phyloP scores from a whole-genome alignment of 805 yeast genomes.

The Lipomyces japonicus region DNA sequence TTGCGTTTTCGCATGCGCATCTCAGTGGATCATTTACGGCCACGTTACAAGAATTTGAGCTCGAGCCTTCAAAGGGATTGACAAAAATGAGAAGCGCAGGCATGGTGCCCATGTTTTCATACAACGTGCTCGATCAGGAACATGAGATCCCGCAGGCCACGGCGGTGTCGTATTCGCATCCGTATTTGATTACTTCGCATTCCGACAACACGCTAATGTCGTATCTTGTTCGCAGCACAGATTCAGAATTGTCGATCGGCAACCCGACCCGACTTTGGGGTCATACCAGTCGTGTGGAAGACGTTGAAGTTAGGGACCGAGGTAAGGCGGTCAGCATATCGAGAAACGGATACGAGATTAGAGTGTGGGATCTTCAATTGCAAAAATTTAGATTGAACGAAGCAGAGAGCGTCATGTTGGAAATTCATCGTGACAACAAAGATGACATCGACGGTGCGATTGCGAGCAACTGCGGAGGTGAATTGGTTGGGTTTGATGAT shows the following conservation, averaged over 20 bases:
- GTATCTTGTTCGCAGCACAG: constrained; percentile 14
- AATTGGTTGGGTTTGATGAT: constrained; percentile 21
- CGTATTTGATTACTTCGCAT: constrained; percentile 21
- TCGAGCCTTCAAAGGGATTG: constrained; percentile 8
- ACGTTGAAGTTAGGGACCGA: constrained; percentile 16
- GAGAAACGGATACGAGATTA: constrained; percentile 12
- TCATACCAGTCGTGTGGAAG: constrained; percentile 18
- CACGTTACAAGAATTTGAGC: constrained; percentile 19
- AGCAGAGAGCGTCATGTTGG: not conserved
- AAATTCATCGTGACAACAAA: not conserved
- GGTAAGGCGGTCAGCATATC: constrained; percentile 24
- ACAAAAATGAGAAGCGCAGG: constrained; percentile 4
- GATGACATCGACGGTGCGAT: not conserved
- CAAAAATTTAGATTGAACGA: not conserved
- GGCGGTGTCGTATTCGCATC: constrained; percentile 21
- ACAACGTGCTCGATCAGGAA: not conserved
- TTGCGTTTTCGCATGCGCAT: constrained; percentile 16
- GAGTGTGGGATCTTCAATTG: constrained; percentile 21
- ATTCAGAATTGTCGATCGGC: constrained; percentile 8
- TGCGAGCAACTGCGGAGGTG: not conserved
- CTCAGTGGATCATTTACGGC: constrained; percentile 14
- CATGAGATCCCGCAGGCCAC: constrained; percentile 1
- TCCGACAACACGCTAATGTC: constrained; percentile 18
- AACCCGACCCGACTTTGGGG: constrained; percentile 17
- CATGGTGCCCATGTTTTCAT: not conserved